phyloP scores from a whole-genome alignment of 768 basidiomycete species.

The Suillus tomentosus region DNA sequence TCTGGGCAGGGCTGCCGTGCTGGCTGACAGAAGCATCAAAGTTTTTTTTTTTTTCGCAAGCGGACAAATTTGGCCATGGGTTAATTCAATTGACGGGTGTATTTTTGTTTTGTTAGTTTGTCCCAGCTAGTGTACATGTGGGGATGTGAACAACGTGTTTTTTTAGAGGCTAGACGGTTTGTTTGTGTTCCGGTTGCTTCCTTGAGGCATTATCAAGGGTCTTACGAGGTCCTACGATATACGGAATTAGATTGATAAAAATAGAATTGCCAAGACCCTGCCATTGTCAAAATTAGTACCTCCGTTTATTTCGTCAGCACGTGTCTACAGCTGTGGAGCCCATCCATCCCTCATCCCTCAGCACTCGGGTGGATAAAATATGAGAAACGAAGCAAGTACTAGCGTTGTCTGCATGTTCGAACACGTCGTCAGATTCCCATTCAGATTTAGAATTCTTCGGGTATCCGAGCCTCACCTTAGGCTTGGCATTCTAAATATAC shows the following conservation, averaged over 20 bases:
- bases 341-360: background rate
- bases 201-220: background rate
- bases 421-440: conserved; percentile 14
- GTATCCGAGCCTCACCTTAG: conserved; percentile 37
- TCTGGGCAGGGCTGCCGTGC: background rate
- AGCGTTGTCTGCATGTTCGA: conserved; percentile 1
- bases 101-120: background rate
- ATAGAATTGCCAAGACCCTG: conserved; percentile 9
- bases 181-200: background rate
- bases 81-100: background rate
- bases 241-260: conserved; percentile 10
- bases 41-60: background rate
- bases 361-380: background rate
- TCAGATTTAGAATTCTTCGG: conserved; percentile 32
- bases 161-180: background rate
- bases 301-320: conserved; percentile 5
- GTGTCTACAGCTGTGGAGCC: background rate
- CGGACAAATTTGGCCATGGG: background rate
- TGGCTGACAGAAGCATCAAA: background rate
- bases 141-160: background rate
- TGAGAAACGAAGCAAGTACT: background rate
- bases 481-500: conserved; percentile 50
- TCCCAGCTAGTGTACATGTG: background rate
- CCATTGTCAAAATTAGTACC: conserved; percentile 8
- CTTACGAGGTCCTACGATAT: conserved; percentile 3